Base-by-base conservation (phyloP, 208 protist species). In the Trypanosoma scelopori region DNA sequence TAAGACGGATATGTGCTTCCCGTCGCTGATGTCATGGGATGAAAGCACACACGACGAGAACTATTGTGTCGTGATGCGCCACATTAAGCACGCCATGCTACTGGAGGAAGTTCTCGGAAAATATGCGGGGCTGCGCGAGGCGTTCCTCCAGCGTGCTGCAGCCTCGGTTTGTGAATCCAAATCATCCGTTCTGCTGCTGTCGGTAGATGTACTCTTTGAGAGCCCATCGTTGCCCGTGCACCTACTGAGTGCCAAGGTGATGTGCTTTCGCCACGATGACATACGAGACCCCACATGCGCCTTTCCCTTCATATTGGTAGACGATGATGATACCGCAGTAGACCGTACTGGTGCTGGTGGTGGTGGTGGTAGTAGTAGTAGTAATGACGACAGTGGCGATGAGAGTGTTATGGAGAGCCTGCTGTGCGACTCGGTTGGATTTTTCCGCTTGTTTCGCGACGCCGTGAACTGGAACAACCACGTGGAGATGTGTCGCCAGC, bases 391-490 rank as follows among this genome's bases (percentile, higher is more conserved):
- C 20, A 53, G 59, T 5, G 76, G 74, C 27, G 72, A 68, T 15
- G 53, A 18, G 50, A 51, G 52, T 30, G 43, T 51, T 15, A 23
- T 39, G 42, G 27, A 65, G n/a, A 28, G 27, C 20, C 23, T 57
- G 3, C 18, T 57, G 25, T 39, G 45, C 22, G 73, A 70, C 25
- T 69, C 56, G 9, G 72, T 46, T 55, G 79, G 65, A 51, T 95
- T 95, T 52, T 91, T 95, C 52, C 84, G 89, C 39, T 76, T 95
- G 20, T 89, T 95, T 61, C 76, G 89, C 41, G 77, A 84, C 48
- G 61, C 64, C 25, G 48, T 16, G 12, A 80, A 89, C 51, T 95
- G 89, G 86, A 95, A 95, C 55, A 59, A 63, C 23, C 90, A 95
- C 65, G 71, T 91, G 9, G 63, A 56, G 16, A 53, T 81, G 15